Evolutionary conservation across 345 rosid genomes (phyloP), one percentile per base, ranked within the genome.

Genomic region (Cardamine resedifolia): DNA sequence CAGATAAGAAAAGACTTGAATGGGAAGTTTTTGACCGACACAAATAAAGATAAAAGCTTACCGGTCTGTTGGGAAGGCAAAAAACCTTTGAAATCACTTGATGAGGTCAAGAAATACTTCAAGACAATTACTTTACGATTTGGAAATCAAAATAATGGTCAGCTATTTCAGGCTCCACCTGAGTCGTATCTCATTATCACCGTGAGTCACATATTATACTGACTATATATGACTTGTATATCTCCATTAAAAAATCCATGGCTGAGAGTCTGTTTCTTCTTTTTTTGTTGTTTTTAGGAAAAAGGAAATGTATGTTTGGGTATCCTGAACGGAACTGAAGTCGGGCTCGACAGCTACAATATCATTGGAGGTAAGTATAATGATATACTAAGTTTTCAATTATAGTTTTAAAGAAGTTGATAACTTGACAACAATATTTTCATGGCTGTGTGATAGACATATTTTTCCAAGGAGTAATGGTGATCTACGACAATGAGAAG

Each of bases 41-140:
- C 83, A 19, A 76, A 80, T 4, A 84, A 87, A 39, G 99, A 91
- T 59, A 70, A 51, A 56, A 79, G 90, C 72, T 90, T 95, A 27
- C 76, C 96, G 0, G 58, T 91, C 50, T 95, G 99, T 83, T 95
- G 97, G 99, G 91, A 88, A 85, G 95, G 82, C 50, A 48, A 74
- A 6, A 86, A 85, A 67, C 83, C 82, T 26, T 60, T 85, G 70
- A 85, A 87, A 75, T 72, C 87, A 24, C 28, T 85, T 18, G 2
- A 21, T 69, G 93, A 87, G 11, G 84, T 83, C 48, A 83, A 78
- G 77, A 64, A 68, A 52, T 73, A 87, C 78, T 93, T 89, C 87
- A 85, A 82, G 78, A 83, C 89, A 41, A 53, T 90, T 21, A 66
- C 53, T 4, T 60, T 95, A 58, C 79, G 71, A 69, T 95, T 95